Evolutionary conservation across 2,329 filamentous ascomycete species (phyloP), one percentile per base, ranked within the genome.

Genomic region (Trichoderma pleuroti): DNA sequence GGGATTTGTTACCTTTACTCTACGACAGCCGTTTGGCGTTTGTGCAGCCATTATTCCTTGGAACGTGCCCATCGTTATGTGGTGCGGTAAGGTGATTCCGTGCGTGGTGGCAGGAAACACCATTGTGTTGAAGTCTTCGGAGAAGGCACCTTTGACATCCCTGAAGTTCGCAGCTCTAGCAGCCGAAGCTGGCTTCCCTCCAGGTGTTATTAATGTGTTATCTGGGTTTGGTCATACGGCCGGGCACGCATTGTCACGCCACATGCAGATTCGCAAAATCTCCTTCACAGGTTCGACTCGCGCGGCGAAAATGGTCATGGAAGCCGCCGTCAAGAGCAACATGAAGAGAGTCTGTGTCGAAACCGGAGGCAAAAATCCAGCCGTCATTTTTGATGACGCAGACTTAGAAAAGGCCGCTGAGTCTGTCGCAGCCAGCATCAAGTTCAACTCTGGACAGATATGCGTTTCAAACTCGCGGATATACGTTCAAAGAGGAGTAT

Each of bases 221-320:
- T 92, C 91, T 71, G 91, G 91, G 0, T 83, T 88, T 70, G 91
- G 91, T 18, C 84, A 84, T 28, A 87, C 87, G 39, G 89, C 90
- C 3, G 92, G 92, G 21, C 85, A 88, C 5, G 89, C 91, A 0
- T 83, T 93, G 8, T 89, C 88, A 1, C 82, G 84, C 52, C 92
- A 94, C 76, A 80, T 85, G 8, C 84, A 85, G 49, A 86, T 94
- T 30, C 88, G 91, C 76, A 93, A 93, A 81, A 84, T 93, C 68
- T 90, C 91, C 0, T 94, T 94, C 75, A 93, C 92, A 0, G 92
- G 92, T 52, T 90, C 87, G 16, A 92, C 90, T 0, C 83, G 82
- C 0, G 92, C 91, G 0, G 92, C 88, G 2, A 86, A 87, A 32
- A 83, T 88, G 73, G 90, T 93, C 71, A 91, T 92, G 88, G 89